A percentile compares a stretch with the other conserved stretches of the same genome.
Evolutionary conservation across 345 rosid genomes (phyloP).

Genomic region (Gossypium thurberi): DNA sequence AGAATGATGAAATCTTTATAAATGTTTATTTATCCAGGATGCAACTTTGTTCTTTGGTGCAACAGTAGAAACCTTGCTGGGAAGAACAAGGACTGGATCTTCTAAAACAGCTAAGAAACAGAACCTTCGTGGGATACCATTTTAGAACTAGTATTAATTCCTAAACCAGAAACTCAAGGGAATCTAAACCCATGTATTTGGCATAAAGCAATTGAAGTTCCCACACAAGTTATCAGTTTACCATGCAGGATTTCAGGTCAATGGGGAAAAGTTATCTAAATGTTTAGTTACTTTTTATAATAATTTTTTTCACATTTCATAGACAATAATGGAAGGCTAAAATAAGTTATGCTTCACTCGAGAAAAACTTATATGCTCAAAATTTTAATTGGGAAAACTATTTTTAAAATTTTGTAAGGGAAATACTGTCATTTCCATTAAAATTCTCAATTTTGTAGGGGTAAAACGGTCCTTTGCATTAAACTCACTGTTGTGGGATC

Average conservation of each 20-base stretch:
- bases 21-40: neutral
- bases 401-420: neutral
- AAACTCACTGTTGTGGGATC: neutral
- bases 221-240: neutral
- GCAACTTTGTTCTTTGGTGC: neutral
- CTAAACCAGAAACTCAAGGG: neutral
- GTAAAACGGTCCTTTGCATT: neutral
- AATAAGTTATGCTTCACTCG: neutral
- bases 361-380: neutral
- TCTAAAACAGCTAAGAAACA: neutral
- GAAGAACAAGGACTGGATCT: neutral
- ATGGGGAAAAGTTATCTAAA: neutral
- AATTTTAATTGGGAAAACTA: neutral
- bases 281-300: neutral
- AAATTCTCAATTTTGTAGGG: neutral
- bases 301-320: neutral
- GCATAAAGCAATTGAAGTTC: neutral
- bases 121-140: neutral
- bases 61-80: neutral
- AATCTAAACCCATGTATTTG: neutral
- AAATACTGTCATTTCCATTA: neutral
- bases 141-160: neutral
- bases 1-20: slow-evolving; percentile 1
- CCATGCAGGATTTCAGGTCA: neutral
- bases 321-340: neutral